Conservation (phyloP, 2,329 filamentous ascomycete genomes). For the Colletotrichum lindemuthianum region DNA sequence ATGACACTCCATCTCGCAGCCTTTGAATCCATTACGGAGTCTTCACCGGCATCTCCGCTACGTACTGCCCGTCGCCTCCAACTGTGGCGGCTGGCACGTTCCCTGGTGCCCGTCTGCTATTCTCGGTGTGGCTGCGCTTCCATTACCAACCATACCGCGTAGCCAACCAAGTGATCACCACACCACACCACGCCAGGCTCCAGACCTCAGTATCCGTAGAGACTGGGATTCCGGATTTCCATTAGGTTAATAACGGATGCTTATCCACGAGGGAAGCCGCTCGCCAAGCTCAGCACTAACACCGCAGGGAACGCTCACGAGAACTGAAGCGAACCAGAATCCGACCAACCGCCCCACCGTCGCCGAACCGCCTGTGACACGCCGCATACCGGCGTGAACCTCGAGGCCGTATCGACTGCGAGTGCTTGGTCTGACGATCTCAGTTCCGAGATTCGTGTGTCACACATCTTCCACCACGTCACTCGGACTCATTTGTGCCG, state of each 20-base stretch:
- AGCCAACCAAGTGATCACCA: neutral
- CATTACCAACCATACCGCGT: slow-evolving; percentile 18
- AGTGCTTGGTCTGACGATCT: too few relatives aligned
- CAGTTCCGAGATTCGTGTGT: too few relatives aligned
- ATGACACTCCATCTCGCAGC: too few relatives aligned
- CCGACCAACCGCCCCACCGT: neutral
- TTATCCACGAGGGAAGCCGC: neutral
- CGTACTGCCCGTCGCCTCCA: neutral
- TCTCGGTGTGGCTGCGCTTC: slow-evolving; percentile 34
- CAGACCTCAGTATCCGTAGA: too few relatives aligned
- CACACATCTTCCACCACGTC: too few relatives aligned
- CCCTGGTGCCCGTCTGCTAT: slow-evolving; percentile 6
- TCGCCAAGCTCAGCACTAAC: slow-evolving; percentile 16
- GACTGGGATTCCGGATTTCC: neutral
- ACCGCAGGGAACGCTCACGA: slow-evolving; percentile 13
- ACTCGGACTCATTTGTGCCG: too few relatives aligned
- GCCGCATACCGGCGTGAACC: too few relatives aligned
- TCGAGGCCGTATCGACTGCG: too few relatives aligned
- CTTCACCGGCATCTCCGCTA: too few relatives aligned
- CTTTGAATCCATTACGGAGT: too few relatives aligned
- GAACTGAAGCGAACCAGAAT: neutral
- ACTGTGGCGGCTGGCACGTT: neutral
- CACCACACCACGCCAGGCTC: neutral
- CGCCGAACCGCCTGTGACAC: too few relatives aligned
- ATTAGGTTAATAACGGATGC: neutral